Conservation (phyloP, 352 stramenopile species). For the Globisporangium irregulare region DNA sequence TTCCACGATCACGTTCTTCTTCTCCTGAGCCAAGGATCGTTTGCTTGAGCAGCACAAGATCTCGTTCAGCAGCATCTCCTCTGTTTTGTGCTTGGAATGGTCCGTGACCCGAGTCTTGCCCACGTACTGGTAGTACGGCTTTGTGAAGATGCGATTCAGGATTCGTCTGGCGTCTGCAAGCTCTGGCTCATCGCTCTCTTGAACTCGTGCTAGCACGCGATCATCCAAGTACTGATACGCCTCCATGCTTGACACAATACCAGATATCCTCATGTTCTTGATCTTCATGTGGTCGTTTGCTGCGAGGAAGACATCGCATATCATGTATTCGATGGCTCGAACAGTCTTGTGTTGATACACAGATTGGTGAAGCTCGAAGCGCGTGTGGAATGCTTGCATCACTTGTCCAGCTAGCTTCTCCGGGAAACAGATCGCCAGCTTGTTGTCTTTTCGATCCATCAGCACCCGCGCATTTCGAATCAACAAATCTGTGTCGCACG, state of each 20-base stretch:
- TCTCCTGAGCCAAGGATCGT: constrained; percentile 32
- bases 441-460: constrained; percentile 43
- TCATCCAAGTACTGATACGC: constrained; percentile 86
- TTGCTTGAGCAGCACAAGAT: constrained; percentile 45
- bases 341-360: constrained; percentile 87
- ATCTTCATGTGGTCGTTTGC: constrained; percentile 62
- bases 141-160: constrained; percentile 57
- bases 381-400: constrained; percentile 87
- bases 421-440: constrained; percentile 78
- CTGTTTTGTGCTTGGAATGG: constrained; percentile 39
- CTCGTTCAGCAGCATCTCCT: constrained; percentile 56
- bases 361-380: constrained; percentile 83
- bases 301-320: constrained; percentile 74
- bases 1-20: constrained; percentile 71
- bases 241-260: constrained; percentile 60
- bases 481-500: constrained; percentile 69
- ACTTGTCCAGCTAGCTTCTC: constrained; percentile 85
- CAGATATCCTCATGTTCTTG: constrained; percentile 61
- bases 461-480: constrained; percentile 75
- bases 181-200: constrained; percentile 57
- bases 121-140: constrained; percentile 77
- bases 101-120: constrained; percentile 58
- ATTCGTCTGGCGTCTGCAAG: constrained; percentile 49
- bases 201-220: constrained; percentile 67
- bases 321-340: constrained; percentile 87